Base-by-base conservation (phyloP, 2,329 filamentous ascomycete genomes). In the Fusarium caatingaense region DNA sequence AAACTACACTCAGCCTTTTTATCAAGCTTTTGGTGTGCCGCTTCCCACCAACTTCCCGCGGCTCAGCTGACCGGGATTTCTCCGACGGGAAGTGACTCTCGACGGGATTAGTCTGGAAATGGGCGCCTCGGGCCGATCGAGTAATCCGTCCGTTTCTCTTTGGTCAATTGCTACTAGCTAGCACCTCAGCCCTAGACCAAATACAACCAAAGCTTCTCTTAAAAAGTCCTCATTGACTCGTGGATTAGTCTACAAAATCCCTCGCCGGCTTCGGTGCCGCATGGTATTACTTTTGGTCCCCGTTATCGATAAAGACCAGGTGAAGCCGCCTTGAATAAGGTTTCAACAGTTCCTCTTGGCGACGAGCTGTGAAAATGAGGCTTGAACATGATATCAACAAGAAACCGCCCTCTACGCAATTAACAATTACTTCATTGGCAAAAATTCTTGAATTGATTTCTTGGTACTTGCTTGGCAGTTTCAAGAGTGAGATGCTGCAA, bases 401-500 rank as follows among this genome's bases (percentile, higher is more conserved):
- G 25, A 27, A 27, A 10, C 27, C 28, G 34, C 34, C 18, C 6
- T 37, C 34, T 37, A 37, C 34, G 34, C 10, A n/a, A 37, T 37
- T 11, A 23, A 23, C 5, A 15, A 34, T 34, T 34, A 8, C 15
- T 34, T 16, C 8, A 15, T 9, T 4, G 8, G 5, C 16, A 11
- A 5, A 6, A 11, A 37, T 37, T 7, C 6, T n/a, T 37, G 34
- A 12, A 12, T n/a, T 37, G 4, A 10, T 32, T 6, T 12, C 6
- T 12, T 37, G 2, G 18, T 9, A 2, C 6, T n/a, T n/a, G 0
- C 18, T 37, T n/a, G 34, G 10, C 1, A 4, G 18, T n/a, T n/a
- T n/a, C 18, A 37, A n/a, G 8, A 34, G 2, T n/a, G 7, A n/a
- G 6, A 37, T 37, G 34, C 2, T 3, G 34, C 34, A 37, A 37